Base-by-base conservation (phyloP, 257 asterid species). In the Haberlea rhodopensis region DNA sequence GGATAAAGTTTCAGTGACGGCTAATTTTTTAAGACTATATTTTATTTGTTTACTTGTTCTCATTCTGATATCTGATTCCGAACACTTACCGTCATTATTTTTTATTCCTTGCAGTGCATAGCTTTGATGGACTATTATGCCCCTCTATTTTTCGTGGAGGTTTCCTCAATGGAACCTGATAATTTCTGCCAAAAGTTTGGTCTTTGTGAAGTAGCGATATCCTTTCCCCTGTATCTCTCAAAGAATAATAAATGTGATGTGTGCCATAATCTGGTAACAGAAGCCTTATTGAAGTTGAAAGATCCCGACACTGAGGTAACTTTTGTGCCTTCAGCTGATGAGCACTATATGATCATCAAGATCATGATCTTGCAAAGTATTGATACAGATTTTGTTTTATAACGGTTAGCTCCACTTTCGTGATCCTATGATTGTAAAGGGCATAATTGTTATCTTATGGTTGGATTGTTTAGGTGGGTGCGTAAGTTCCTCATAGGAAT, bases 281-380 rank as follows among this genome's bases (percentile, higher is more conserved):
- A 87, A 80, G 95, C 86, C 68, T 51, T 87, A 69, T 25, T 68
- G 32, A 94, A 94, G 73, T 76, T 94, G 88, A 80, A 82, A 79
- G 95, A 94, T 81, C 97, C 97, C 2, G 95, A 86, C 62, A 90
- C 95, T 13, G 85, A 82, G 95, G 99, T 87, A 81, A 58, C 29
- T 46, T 48, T 40, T 27, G 29, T 32, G 51, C 26, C 40, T 25
- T 32, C 60, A 51, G 59, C 52, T 28, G 53, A 28, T 58, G 22
- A 37, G 32, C 19, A 45, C 48, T n/a, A 28, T 57, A 28, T 48
- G 2, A 16, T 29, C 32, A 34, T 9, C 57, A 10, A 11, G 32
- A 22, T 11, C 34, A 29, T 0, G 37, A 9, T 49, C 58, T 69
- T 65, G 45, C 48, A 5, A 48, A 43, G 11, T 25, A n/a, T 19